Base-by-base conservation (phyloP, 192 early-diverging fungal species). In the Nowakowskiella sp. region DNA sequence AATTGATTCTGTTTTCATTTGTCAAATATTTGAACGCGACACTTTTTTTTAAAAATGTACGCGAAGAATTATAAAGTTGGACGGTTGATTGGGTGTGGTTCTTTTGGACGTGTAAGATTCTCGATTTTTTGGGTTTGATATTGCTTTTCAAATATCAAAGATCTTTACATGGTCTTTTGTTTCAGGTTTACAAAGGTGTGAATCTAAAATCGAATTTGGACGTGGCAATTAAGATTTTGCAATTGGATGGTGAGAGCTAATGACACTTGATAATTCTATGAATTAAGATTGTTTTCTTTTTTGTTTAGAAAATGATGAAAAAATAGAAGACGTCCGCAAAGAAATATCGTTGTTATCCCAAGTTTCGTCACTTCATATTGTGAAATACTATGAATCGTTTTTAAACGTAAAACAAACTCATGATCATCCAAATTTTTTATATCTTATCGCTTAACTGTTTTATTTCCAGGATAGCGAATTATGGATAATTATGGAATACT, bases 401-500 rank as follows among this genome's bases (percentile, higher is more conserved):
- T 73, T 94, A 48, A 89, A 92, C n/a, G n/a, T n/a, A n/a, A n/a
- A n/a, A n/a, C n/a, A n/a, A n/a, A n/a, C n/a, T n/a, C n/a, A n/a
- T n/a, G n/a, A n/a, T n/a, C n/a, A n/a, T n/a, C n/a, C n/a, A n/a
- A n/a, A n/a, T n/a, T n/a, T n/a, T n/a, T n/a, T n/a, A n/a, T n/a
- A n/a, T n/a, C n/a, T n/a, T n/a, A n/a, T n/a, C n/a, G n/a, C n/a
- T n/a, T n/a, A n/a, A n/a, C n/a, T n/a, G n/a, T n/a, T n/a, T n/a
- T n/a, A n/a, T n/a, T n/a, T n/a, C n/a, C n/a, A n/a, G 56, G 86
- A 78, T 1, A 80, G 88, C 19, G 77, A 90, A 52, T 73, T 98
- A 43, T 98, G 92, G 92, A 95, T 98, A 27, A 85, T 94, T n/a
- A 98, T 95, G 92, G 92, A 94, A 70, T 94, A 87, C 61, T 94